Percentiles rank a stretch among this genome's conserved stretches.
These are phyloP conservation scores for Daldinia sp. DNA, from an alignment of 2,329 filamentous ascomycete species.

Conservation along the genomic window DNA sequence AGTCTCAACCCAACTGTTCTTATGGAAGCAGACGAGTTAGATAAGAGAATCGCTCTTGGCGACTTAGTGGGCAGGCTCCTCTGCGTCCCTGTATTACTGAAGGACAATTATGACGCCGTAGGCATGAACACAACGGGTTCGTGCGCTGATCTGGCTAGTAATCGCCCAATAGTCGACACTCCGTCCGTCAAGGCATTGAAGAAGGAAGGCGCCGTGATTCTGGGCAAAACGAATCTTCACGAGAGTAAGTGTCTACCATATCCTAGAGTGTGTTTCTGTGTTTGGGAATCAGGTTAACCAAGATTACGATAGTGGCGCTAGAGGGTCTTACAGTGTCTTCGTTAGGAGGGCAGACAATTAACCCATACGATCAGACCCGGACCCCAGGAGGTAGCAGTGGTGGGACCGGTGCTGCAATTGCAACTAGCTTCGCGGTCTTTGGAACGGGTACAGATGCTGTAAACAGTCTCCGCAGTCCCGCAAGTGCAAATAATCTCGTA, in stretches of 20 bases:
- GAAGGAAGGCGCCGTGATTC: constrained; percentile 61
- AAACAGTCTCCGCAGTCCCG: constrained; percentile 68
- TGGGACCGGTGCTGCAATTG: constrained; percentile 68
- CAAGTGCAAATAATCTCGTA: constrained; percentile 67
- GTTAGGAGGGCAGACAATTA: constrained; percentile 69
- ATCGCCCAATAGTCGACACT: constrained; percentile 56
- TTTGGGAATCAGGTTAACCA: constrained; percentile 4
- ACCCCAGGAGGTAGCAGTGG: constrained; percentile 72
- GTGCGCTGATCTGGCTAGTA: constrained; percentile 57
- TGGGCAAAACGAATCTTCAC: constrained; percentile 69
- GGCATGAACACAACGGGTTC: constrained; percentile 67
- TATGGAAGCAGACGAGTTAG: constrained; percentile 57
- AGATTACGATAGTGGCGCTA: constrained; percentile 55
- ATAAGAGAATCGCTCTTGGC: constrained; percentile 54
- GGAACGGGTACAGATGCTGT: constrained; percentile 69
- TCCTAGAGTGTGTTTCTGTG: background rate
- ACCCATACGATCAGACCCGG: constrained; percentile 67
- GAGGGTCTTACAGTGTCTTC: constrained; percentile 71
- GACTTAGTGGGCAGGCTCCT: constrained; percentile 63
- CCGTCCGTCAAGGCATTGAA: constrained; percentile 59
- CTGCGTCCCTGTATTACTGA: constrained; percentile 68
- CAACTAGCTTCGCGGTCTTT: constrained; percentile 62
- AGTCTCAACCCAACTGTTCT: constrained; percentile 56
- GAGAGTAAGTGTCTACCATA: constrained; percentile 49
- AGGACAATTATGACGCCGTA: constrained; percentile 69